Evolutionary conservation across 2,329 filamentous ascomycete genomes (phyloP), one percentile per base, ranked within the genome.

Genomic region (Hortaea werneckii): DNA sequence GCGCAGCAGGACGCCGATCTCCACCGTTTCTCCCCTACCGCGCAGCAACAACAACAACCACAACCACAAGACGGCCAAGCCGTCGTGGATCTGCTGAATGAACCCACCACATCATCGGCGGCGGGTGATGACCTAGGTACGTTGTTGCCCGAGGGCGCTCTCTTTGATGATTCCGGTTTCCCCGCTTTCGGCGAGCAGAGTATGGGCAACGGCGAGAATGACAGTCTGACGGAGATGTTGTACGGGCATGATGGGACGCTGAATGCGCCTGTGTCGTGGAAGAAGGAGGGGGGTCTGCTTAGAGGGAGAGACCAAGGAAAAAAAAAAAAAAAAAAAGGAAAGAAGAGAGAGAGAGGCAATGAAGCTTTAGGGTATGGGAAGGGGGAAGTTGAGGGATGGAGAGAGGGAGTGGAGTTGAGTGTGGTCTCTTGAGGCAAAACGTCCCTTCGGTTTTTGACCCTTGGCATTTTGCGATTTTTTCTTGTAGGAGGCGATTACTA

Each of bases 71-170:
- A 65, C 34, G 62, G 62, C 6, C 58, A 62, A 43, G 61, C 56
- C 3, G 62, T 65, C 9, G 59, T 63, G 10, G 52, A 61, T 50
- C 50, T 64, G 34, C 51, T 65, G 9, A 58, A 58, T 37, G 45
- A 54, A 40, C 50, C 54, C 3, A 13, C 37, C 8, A 5, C 11
- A 8, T 8, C 37, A 8, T 2, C 8, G 6, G 37, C 7, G 9
- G 34, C 27, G 6, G 46, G 42, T 11, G 44, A 53, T 20, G 51
- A 54, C 28, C 44, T 53, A 48, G 46, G 49, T 51, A 51, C 49
- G 51, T 12, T 37, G 20, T 40, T 37, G 29, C 12, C 30, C 13
- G 41, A 42, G 12, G 43, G 44, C 34, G 41, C 44, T 12, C 42
- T 40, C 9, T 47, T 45, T 39, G 43, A 51, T 13, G 44, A 7